Evolutionary conservation across 2,329 filamentous ascomycete genomes (phyloP).

Genomic region (Hypoxylon sp.): DNA sequence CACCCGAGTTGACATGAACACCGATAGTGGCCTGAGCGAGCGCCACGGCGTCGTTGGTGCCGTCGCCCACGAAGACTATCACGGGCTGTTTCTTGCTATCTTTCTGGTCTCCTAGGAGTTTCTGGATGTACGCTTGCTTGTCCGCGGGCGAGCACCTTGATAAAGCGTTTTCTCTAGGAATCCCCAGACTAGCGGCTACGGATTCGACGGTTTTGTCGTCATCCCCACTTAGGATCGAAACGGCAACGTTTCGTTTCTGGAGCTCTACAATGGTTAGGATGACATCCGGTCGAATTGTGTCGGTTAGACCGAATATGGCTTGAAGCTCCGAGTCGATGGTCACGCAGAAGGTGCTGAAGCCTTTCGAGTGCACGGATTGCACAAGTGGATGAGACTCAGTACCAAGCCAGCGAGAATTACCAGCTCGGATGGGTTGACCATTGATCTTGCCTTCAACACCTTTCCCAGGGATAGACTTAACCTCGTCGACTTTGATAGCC

Average conservation of each 20-base stretch:
- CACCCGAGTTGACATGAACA: constrained; percentile 72
- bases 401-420: constrained; percentile 64
- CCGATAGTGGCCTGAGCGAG: constrained; percentile 78
- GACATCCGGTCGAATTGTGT: constrained; percentile 61
- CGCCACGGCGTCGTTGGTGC: constrained; percentile 82
- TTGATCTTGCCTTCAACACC: constrained; percentile 57
- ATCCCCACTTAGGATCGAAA: constrained; percentile 67
- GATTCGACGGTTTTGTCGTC: constrained; percentile 62
- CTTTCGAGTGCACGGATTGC: constrained; percentile 51
- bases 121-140: constrained; percentile 60
- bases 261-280: constrained; percentile 53
- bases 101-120: constrained; percentile 49
- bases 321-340: constrained; percentile 53
- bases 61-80: constrained; percentile 80
- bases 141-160: constrained; percentile 60
- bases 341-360: constrained; percentile 63
- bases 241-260: constrained; percentile 54
- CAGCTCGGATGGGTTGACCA: constrained; percentile 57
- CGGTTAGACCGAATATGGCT: constrained; percentile 62
- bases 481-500: constrained; percentile 46
- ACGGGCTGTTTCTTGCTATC: constrained; percentile 41
- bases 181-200: constrained; percentile 57
- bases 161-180: constrained; percentile 55
- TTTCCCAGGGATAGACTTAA: constrained; percentile 58
- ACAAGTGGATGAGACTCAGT: constrained; percentile 52